Conservation (phyloP, 305 asterid genomes). For the Fraxinus platypoda region DNA sequence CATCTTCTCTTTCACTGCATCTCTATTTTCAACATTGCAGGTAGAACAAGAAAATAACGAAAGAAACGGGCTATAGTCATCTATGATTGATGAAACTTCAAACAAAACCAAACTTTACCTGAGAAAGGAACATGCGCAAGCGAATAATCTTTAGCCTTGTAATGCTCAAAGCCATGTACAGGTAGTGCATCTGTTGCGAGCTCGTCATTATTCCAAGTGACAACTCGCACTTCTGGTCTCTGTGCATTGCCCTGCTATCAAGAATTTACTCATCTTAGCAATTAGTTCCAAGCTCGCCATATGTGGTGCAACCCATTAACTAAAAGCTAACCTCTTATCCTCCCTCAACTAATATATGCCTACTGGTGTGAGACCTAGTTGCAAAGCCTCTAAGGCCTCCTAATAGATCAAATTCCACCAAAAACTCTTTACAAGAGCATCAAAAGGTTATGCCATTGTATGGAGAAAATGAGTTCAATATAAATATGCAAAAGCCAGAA, state of each 20-base stretch:
- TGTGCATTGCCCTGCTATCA: constrained; percentile 87
- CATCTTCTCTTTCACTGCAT: constrained; percentile 22
- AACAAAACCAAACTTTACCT: constrained; percentile 43
- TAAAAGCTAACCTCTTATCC: constrained; percentile 17
- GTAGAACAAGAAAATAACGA: constrained; percentile 11
- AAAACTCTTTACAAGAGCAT: not conserved
- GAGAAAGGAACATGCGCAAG: constrained; percentile 98
- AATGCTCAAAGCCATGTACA: constrained; percentile 91
- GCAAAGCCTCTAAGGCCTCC: constrained; percentile 19
- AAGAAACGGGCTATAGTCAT: constrained; percentile 7
- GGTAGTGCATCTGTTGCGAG: constrained; percentile 97
- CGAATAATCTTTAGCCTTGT: constrained; percentile 93
- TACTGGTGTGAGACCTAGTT: constrained; percentile 9
- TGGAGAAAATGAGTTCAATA: not conserved
- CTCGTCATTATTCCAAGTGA: constrained; percentile 87
- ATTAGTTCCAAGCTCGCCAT: constrained; percentile 21
- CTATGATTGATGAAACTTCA: constrained; percentile 2
- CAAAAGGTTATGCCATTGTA: not conserved
- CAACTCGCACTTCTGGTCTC: constrained; percentile 97
- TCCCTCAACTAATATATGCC: constrained; percentile 10
- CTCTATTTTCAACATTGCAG: constrained; percentile 19
- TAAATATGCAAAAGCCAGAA: no score
- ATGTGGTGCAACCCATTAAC: constrained; percentile 12
- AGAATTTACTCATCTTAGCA: constrained; percentile 18
- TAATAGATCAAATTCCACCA: constrained; percentile 13